phyloP scores from a whole-genome alignment of 495 filamentous ascomycete species.

The Cetradonia linearis region DNA sequence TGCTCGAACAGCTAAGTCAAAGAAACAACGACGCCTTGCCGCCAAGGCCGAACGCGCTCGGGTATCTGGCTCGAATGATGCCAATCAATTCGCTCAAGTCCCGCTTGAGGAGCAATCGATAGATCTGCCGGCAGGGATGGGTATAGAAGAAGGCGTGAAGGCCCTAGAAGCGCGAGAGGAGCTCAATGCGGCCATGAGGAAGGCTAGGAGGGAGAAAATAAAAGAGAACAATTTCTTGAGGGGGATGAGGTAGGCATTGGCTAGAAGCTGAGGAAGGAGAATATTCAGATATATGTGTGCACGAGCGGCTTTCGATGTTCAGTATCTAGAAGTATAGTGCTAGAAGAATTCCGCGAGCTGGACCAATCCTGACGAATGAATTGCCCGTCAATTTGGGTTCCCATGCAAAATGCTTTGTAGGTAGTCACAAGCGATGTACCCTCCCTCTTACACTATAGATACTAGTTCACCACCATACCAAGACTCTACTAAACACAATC shows the following conservation, averaged over 20 bases:
- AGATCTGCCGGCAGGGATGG: constrained; percentile 56
- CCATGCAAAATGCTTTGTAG: no score
- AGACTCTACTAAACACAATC: no score
- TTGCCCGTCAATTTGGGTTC: no score
- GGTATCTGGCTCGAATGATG: constrained; percentile 46
- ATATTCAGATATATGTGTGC: no score
- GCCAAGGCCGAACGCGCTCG: constrained; percentile 45
- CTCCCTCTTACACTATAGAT: no score
- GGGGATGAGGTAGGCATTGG: constrained; percentile 46
- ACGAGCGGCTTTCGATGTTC: no score
- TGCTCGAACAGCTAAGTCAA: constrained; percentile 56
- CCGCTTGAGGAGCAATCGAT: constrained; percentile 75
- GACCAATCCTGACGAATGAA: not conserved
- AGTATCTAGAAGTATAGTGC: not conserved
- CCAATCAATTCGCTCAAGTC: constrained; percentile 44
- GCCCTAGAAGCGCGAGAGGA: constrained; percentile 34
- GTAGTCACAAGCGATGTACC: no score
- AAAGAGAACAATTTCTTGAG: constrained; percentile 92
- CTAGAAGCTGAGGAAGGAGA: not conserved
- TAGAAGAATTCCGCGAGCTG: not conserved
- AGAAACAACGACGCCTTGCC: constrained; percentile 62
- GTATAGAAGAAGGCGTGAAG: constrained; percentile 24
- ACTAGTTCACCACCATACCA: no score
- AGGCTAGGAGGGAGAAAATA: constrained; percentile 64
- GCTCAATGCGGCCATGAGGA: constrained; percentile 42